Evolutionary conservation across 2,329 filamentous ascomycete species (phyloP).

Genomic region (Davidsoniella neocaledoniae): DNA sequence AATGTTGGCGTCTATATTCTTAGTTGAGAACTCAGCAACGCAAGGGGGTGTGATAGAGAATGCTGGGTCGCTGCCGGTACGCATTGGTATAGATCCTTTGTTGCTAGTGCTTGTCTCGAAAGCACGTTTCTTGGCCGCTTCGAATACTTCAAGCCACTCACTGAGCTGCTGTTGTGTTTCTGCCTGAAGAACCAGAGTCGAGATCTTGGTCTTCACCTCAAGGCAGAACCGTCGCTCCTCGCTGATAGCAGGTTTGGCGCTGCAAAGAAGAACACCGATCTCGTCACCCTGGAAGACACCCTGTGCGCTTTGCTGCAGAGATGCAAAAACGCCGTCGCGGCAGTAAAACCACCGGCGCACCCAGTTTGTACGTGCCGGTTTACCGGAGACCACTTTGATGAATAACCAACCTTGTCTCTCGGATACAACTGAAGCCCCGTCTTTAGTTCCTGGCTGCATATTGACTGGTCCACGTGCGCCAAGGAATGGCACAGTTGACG

Average conservation of each 20-base stretch:
- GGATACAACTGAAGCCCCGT: conserved; percentile 26
- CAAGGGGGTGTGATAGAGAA: conserved; percentile 85
- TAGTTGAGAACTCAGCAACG: conserved; percentile 80
- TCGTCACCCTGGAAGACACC: conserved; percentile 93
- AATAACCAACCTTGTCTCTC: conserved; percentile 97
- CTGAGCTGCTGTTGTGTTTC: conserved; percentile 86
- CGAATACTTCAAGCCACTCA: conserved; percentile 87
- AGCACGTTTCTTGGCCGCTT: conserved; percentile 82
- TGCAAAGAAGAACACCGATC: conserved; percentile 87
- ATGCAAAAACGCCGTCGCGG: conserved; percentile 89
- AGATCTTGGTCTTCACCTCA: conserved; percentile 95
- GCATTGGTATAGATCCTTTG: conserved; percentile 28
- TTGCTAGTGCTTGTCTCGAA: conserved; percentile 52
- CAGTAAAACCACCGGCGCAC: conserved; percentile 89
- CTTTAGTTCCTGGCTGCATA: conserved; percentile 23
- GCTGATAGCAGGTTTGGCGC: conserved; percentile 73
- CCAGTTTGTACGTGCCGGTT: conserved; percentile 82
- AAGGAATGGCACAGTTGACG: conserved; percentile 77
- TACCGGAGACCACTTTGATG: conserved; percentile 63
- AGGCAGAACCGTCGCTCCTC: conserved; percentile 96
- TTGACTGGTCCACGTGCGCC: conserved; percentile 51
- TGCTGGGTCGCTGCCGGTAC: conserved; percentile 48
- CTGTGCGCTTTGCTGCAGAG: conserved; percentile 66
- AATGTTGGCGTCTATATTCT: conserved; percentile 49
- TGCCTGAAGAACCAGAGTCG: conserved; percentile 74